Evolutionary conservation across 805 yeast genomes (phyloP), one percentile per base, ranked within the genome.

Genomic region (Candida argentea): DNA sequence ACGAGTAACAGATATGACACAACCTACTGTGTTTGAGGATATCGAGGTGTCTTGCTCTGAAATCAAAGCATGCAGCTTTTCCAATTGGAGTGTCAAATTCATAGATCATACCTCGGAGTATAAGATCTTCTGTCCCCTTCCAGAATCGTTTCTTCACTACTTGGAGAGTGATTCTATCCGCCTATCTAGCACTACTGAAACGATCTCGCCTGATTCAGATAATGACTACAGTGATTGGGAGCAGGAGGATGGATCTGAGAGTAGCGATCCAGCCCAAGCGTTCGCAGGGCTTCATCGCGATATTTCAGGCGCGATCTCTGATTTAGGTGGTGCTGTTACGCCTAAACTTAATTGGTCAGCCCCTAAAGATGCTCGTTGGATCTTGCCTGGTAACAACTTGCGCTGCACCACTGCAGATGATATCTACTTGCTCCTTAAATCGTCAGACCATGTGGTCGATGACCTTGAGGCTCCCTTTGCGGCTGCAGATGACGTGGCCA

Each of bases 261-360:
- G 26, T 5, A 23, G 28, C 7, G 20, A 18, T 18, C 20, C 20
- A 18, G 10, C 7, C 7, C 9, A 18, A 18, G 20, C 7, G 10
- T 85, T 86, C 40, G 60, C 61, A 6, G 76, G 70, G 1, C 57
- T 86, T 13, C 93, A 87, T 44, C 40, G 56, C 0, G 41, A 60
- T 24, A 61, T 89, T 11, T 55, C 56, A 20, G 33, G 40, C 0
- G 45, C 62, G 0, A 68, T 91, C 9, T 34, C 38, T 3, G 58
- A 63, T 24, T 57, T 67, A 16, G 53, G 48, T 26, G 79, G 80
- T 0, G 56, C 72, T 1, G 84, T 86, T 2, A 67, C 84, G 1
- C 97, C 97, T 1, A 91, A 91, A 46, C 58, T 89, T 40, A 91
- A 91, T 59, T 91, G 98, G 98, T 85, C 96, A 1, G 81, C 95